Evolutionary conservation across 306 rosid genomes (phyloP).

Genomic region (Biancaea sappan): DNA sequence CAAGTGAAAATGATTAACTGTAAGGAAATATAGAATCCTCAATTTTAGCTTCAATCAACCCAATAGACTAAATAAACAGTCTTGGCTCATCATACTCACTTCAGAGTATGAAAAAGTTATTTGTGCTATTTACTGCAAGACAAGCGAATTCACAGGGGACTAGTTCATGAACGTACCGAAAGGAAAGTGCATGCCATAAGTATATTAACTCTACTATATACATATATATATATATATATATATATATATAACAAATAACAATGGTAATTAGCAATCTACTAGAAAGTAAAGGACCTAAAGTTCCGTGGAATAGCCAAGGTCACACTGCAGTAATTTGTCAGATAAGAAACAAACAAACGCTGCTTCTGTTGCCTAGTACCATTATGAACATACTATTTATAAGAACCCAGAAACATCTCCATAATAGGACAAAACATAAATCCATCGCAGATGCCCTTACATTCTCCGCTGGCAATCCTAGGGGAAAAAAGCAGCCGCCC

Average conservation of each 20-base stretch:
- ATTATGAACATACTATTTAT: neutral
- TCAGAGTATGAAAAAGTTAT: neutral
- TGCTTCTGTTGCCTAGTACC: neutral
- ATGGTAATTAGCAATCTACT: neutral
- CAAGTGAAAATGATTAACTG: neutral
- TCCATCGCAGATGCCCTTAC: neutral
- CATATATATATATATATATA: neutral
- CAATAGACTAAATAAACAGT: neutral
- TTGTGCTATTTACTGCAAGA: neutral
- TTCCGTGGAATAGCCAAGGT: neutral
- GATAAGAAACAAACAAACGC: constrained; percentile 2
- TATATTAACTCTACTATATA: neutral
- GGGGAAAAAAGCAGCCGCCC: neutral
- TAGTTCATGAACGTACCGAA: neutral
- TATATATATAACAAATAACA: neutral
- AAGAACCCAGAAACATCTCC: neutral
- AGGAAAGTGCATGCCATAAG: neutral
- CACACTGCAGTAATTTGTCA: neutral
- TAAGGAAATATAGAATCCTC: neutral
- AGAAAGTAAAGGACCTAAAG: neutral
- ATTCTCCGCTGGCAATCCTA: neutral
- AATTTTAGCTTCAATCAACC: neutral
- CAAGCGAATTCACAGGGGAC: too few species aligned
- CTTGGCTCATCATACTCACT: neutral
- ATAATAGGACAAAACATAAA: neutral